phyloP scores from a whole-genome alignment of 148 eudicot genomes.

The Cornus controversa region DNA sequence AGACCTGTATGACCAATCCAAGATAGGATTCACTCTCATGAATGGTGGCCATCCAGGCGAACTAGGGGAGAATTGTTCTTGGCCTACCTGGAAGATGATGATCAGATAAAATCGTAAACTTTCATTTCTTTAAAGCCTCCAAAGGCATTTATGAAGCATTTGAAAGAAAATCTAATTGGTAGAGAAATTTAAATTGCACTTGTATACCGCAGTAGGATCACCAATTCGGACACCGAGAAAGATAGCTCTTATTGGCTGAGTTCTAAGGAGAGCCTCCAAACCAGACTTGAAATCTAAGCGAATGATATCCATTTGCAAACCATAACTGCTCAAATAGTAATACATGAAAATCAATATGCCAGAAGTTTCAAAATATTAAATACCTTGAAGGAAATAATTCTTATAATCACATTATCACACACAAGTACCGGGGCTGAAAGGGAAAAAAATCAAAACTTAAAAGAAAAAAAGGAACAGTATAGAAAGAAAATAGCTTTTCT shows the following conservation, averaged over 20 bases:
- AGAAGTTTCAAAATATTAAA: neutral
- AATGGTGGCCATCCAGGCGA: slow-evolving; percentile 99
- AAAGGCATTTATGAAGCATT: neutral
- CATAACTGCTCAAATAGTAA: slow-evolving; percentile 50
- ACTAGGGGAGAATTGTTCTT: slow-evolving; percentile 96
- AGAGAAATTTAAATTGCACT: neutral
- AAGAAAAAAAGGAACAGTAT: neutral
- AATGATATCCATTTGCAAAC: slow-evolving; percentile 78
- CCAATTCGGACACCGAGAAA: slow-evolving; percentile 96
- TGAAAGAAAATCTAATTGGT: neutral
- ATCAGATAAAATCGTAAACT: neutral
- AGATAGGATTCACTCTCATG: slow-evolving; percentile 97
- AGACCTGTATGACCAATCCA: slow-evolving; percentile 99
- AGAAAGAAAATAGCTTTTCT: slow-evolving; percentile 22
- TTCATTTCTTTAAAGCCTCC: slow-evolving; percentile 7
- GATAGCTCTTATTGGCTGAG: slow-evolving; percentile 80
- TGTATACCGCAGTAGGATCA: slow-evolving; percentile 88
- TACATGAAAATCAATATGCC: neutral
- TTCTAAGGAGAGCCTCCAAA: slow-evolving; percentile 75
- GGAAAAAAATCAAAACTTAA: neutral
- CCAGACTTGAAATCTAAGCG: slow-evolving; percentile 96
- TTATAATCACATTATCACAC: slow-evolving; percentile 2
- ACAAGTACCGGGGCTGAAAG: neutral
- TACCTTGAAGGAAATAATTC: neutral
- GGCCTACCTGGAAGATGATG: slow-evolving; percentile 72